Percentiles rank a stretch among this genome's conserved stretches.
These are phyloP conservation scores for Podila epigama DNA, from an alignment of 192 early-diverging fungal species.

Conservation along the genomic window DNA sequence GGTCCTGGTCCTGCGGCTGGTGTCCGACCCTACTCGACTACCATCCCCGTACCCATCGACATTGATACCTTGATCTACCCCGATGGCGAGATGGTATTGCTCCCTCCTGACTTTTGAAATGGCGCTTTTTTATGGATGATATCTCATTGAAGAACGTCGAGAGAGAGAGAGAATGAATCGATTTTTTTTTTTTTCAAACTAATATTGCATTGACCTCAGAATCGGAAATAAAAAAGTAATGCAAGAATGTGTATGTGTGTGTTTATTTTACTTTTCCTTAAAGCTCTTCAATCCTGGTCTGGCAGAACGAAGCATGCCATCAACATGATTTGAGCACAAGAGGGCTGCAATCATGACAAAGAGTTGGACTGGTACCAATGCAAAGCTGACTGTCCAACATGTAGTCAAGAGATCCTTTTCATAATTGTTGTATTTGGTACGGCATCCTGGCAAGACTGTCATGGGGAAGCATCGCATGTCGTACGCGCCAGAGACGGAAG, in stretches of 20 bases:
- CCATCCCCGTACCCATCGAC: constrained; percentile 11
- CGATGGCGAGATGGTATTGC: constrained; percentile 4
- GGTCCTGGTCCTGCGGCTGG: neutral
- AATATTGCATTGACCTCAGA: neutral
- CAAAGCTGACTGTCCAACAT: constrained; percentile 27
- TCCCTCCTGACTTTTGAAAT: neutral
- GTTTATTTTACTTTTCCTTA: constrained; percentile 24
- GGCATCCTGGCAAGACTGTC: constrained; percentile 48
- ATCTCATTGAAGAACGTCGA: too few relatives aligned
- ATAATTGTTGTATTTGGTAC: constrained; percentile 36
- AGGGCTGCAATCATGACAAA: constrained; percentile 42
- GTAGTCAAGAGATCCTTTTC: constrained; percentile 28
- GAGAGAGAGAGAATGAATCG: too few relatives aligned
- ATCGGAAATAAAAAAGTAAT: neutral
- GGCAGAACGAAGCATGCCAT: constrained; percentile 30
- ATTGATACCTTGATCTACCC: constrained; percentile 10
- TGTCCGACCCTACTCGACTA: neutral
- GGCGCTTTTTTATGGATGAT: neutral
- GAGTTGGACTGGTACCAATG: constrained; percentile 41
- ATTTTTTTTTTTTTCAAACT: neutral
- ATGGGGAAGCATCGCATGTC: constrained; percentile 47
- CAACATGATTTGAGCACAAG: constrained; percentile 51
- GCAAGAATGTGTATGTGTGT: neutral
- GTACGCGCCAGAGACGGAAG: constrained; percentile 40
- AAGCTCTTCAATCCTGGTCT: constrained; percentile 42